Evolutionary conservation across 139 green algal species (phyloP), one percentile per base, ranked within the genome.

Genomic region (Picochlorum sp.): DNA sequence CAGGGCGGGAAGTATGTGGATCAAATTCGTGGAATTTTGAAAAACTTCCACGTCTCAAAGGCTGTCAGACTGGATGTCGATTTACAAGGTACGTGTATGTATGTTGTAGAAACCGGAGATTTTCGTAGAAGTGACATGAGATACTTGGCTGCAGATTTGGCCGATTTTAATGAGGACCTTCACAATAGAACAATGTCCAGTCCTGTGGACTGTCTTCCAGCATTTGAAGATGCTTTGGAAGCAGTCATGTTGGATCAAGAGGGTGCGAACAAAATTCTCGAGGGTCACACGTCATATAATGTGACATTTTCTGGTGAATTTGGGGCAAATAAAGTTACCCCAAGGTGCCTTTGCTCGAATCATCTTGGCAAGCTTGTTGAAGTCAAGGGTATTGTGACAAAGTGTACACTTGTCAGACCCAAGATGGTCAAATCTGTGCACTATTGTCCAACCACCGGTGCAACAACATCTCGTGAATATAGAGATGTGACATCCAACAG

Each of bases 301-400:
- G 76, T 98, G 20, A 83, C 79, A 4, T 85, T 98, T 21, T 80
- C 71, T 23, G 93, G 91, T n/a, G 85, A 91, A 45, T 97, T 98
- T 80, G 94, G 94, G 2, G 70, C 66, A n/a, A 62, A 91, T 56
- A 72, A 83, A 50, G 76, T 96, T 16, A 94, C 89, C 0, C 93
- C 94, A 0, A 69, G 93, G 10, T 67, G 90, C 44, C 81, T 99
- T 11, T 79, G 85, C 5, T 86, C 84, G 3, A 21, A 60, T 14
- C 80, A 87, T 56, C 70, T 98, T 44, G 81, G 79, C 73, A 79
- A 89, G 71, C 71, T 98, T 45, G 92, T 98, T 2, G 76, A 70
- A 51, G 80, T 98, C 44, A 86, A 95, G 37, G 94, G 94, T 69
- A 98, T 99, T 63, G 88, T 99, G 3, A 99, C 94, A 31, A 91